A percentile compares a stretch with the other conserved stretches of the same genome.
phyloP scores from a whole-genome alignment of 805 yeast genomes.

The Suhomyces sp. region DNA sequence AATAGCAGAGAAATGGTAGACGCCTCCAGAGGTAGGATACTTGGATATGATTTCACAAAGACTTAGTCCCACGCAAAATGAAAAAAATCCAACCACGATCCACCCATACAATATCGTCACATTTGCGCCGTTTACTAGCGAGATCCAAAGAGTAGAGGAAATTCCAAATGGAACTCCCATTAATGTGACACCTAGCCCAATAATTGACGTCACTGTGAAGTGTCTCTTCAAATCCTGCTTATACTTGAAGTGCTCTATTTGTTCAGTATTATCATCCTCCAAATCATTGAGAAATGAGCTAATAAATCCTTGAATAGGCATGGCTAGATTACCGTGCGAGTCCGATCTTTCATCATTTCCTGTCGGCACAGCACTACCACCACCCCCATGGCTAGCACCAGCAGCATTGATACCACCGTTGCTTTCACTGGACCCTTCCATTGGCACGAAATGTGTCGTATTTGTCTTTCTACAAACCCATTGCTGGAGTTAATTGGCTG shows the following conservation, averaged over 20 bases:
- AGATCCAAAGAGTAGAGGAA: slow-evolving; percentile 69
- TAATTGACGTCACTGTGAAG: slow-evolving; percentile 64
- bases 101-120: slow-evolving; percentile 76
- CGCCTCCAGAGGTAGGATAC: slow-evolving; percentile 73
- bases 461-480: background rate
- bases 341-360: background rate
- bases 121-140: slow-evolving; percentile 73
- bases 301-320: slow-evolving; percentile 6
- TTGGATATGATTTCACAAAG: slow-evolving; percentile 75
- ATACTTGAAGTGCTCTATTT: slow-evolving; percentile 69
- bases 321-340: background rate
- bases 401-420: background rate
- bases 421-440: background rate
- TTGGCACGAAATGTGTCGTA: background rate
- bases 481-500: background rate
- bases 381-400: background rate
- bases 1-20: slow-evolving; percentile 74
- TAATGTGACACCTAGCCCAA: slow-evolving; percentile 75
- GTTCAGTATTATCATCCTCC: slow-evolving; percentile 50
- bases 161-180: slow-evolving; percentile 84
- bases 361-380: background rate
- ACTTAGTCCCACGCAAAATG: slow-evolving; percentile 64
- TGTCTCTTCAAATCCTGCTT: slow-evolving; percentile 69
- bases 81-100: slow-evolving; percentile 60
- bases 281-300: slow-evolving; percentile 6